These are phyloP conservation scores for Cyanidioschyzon merolae DNA, from an alignment of 23 red algal species.

Conservation along the genomic window DNA sequence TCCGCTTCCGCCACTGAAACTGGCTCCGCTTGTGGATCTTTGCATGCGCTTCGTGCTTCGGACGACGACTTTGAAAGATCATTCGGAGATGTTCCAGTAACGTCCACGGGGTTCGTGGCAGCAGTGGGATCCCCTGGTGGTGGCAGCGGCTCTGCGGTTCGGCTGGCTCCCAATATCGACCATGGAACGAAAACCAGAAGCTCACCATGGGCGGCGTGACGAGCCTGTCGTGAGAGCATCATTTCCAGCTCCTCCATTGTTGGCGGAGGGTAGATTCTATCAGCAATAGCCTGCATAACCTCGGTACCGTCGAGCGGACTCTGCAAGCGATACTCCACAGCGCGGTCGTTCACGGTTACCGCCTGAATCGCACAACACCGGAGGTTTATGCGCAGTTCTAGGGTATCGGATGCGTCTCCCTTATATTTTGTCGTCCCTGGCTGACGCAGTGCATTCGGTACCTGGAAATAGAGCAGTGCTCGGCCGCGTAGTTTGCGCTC, in stretches of 20 bases:
- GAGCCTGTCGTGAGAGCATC: neutral
- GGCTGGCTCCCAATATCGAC: no score
- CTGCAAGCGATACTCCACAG: neutral
- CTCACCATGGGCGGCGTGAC: conserved; percentile 1
- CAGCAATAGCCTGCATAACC: neutral
- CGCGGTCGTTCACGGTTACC: neutral
- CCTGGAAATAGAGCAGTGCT: neutral
- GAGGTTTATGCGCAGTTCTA: neutral
- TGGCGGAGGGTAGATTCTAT: neutral
- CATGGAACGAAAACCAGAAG: neutral
- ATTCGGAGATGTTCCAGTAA: no score
- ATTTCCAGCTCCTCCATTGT: neutral
- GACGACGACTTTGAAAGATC: no score
- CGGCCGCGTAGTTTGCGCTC: neutral
- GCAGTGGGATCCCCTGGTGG: no score
- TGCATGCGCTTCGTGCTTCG: no score
- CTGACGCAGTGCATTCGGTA: neutral
- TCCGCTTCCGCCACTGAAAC: no score
- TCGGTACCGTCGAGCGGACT: neutral
- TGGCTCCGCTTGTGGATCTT: no score
- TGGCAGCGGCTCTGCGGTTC: no score
- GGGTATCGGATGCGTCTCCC: neutral
- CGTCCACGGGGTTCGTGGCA: no score
- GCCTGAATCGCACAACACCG: neutral
- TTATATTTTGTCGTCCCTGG: neutral